phyloP scores from a whole-genome alignment of 495 filamentous ascomycete species.

The Cladorrhinum samala region DNA sequence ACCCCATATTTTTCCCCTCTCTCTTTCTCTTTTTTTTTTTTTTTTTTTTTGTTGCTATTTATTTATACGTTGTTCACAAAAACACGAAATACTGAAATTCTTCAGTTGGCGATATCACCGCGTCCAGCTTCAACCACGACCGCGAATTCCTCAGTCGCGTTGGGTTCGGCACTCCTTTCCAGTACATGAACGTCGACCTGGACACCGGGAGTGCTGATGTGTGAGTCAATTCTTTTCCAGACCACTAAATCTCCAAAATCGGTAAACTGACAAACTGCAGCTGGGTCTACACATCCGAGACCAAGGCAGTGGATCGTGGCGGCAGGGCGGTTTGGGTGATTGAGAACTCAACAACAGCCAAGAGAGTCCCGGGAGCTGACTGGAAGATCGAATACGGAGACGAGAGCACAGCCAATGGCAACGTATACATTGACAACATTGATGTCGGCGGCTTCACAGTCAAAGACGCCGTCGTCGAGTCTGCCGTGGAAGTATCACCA shows the following conservation, averaged over 20 bases:
- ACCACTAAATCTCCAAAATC: neutral
- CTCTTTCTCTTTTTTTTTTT: no score
- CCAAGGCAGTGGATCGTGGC: neutral
- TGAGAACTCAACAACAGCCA: constrained; percentile 55
- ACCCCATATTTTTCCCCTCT: no score
- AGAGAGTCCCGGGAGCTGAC: constrained; percentile 39
- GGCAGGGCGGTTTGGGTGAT: constrained; percentile 30
- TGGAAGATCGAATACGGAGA: constrained; percentile 64
- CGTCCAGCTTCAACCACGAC: constrained; percentile 34
- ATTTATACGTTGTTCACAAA: no score
- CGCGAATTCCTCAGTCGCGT: constrained; percentile 59
- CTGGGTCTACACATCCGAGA: constrained; percentile 25
- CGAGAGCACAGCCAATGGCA: constrained; percentile 28
- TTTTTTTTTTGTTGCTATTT: no score
- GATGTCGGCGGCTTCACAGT: constrained; percentile 43
- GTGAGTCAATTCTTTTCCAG: constrained; percentile 43
- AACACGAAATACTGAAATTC: neutral
- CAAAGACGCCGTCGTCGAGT: constrained; percentile 51
- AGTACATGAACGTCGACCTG: constrained; percentile 59
- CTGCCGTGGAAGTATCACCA: constrained; percentile 27
- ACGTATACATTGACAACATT: constrained; percentile 35
- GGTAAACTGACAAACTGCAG: constrained; percentile 4
- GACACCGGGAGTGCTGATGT: constrained; percentile 74
- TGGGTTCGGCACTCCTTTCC: constrained; percentile 61
- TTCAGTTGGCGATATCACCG: constrained; percentile 12